Conservation (phyloP, 345 rosid genomes). For the Gossypium longicalyx region DNA sequence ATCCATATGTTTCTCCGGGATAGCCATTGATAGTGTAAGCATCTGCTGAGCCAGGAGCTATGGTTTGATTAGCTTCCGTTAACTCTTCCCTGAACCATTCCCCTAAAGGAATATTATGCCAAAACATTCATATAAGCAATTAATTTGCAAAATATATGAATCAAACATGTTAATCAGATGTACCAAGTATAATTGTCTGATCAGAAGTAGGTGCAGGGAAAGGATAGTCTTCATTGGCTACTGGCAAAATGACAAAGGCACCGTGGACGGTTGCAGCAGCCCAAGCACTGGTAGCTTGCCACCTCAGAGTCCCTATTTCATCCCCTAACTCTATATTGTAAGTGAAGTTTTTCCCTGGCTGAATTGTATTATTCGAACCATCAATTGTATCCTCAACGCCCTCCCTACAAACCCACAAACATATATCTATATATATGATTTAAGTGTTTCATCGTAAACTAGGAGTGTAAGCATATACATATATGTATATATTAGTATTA, state of each 20-base stretch:
- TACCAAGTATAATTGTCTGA: slow-evolving; percentile 32
- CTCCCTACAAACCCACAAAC: slow-evolving; percentile 24
- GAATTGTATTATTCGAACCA: slow-evolving; percentile 47
- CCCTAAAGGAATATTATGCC: slow-evolving; percentile 3
- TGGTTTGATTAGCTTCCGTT: slow-evolving; percentile 6
- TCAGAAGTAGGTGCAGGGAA: slow-evolving; percentile 32
- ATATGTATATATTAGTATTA: slow-evolving; percentile 9
- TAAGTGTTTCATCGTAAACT: background rate
- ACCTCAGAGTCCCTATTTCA: slow-evolving; percentile 50
- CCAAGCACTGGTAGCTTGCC: slow-evolving; percentile 60
- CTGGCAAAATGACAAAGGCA: slow-evolving; percentile 32
- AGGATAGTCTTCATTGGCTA: slow-evolving; percentile 6
- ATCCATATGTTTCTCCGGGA: slow-evolving; percentile 36
- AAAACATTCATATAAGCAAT: background rate
- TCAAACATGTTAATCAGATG: background rate
- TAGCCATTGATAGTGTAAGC: slow-evolving; percentile 47
- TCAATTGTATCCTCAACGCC: slow-evolving; percentile 45
- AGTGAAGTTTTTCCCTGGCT: slow-evolving; percentile 33
- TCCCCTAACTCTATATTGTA: slow-evolving; percentile 27
- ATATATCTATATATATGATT: background rate
- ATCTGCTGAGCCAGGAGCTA: slow-evolving; percentile 30
- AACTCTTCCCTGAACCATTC: slow-evolving; percentile 43
- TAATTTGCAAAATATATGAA: background rate
- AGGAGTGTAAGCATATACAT: background rate
- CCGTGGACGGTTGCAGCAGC: slow-evolving; percentile 46